A percentile compares a stretch with the other conserved stretches of the same genome.
Evolutionary conservation across 305 asterid genomes (phyloP).

Genomic region (Fraxinus latifolia): DNA sequence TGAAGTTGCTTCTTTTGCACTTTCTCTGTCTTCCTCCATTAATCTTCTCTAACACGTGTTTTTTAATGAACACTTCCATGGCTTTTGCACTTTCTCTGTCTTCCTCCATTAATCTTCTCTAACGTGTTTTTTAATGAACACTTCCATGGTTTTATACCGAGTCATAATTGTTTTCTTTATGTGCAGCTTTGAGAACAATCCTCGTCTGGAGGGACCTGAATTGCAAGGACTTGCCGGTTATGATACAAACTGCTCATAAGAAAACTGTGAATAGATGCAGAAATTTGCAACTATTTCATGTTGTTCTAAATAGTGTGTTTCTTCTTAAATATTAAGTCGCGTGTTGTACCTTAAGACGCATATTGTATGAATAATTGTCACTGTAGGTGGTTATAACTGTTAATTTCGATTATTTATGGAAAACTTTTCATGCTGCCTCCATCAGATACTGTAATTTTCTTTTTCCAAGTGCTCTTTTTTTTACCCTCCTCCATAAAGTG

Average conservation of each 20-base stretch:
- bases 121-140: neutral
- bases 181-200: constrained; percentile 82
- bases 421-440: neutral
- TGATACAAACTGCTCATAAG: constrained; percentile 70
- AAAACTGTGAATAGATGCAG: constrained; percentile 20
- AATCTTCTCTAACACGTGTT: neutral
- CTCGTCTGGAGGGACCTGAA: constrained; percentile 88
- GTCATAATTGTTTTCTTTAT: neutral
- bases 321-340: constrained; percentile 24
- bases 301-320: constrained; percentile 22
- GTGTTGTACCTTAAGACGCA: constrained; percentile 15
- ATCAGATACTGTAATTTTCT: neutral
- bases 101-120: neutral
- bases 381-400: constrained; percentile 18
- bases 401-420: constrained; percentile 3
- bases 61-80: neutral
- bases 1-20: neutral
- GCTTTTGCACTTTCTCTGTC: neutral
- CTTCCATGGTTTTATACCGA: neutral
- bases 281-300: constrained; percentile 20
- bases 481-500: neutral
- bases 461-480: neutral
- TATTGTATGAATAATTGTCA: constrained; percentile 3
- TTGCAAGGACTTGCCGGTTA: constrained; percentile 81
- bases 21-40: neutral